phyloP scores from a whole-genome alignment of 1,139 yeast species.

The Suhomyces choctaworum region DNA sequence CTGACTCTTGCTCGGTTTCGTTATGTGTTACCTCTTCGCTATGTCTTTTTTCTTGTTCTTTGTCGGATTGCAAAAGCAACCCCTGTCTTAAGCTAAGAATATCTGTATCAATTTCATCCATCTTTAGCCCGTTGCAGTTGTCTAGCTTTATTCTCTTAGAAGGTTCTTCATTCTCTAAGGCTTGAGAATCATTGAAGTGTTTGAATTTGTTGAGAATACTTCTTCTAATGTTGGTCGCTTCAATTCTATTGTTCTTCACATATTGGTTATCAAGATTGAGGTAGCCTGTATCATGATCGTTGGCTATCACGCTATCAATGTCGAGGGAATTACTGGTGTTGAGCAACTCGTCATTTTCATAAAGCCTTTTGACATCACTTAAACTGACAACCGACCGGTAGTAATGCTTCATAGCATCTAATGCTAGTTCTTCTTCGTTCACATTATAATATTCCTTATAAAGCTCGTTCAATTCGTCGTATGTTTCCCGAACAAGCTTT shows the following conservation, averaged over 20 bases:
- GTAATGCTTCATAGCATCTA: conserved; percentile 26
- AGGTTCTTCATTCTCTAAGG: background rate
- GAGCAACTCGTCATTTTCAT: conserved; percentile 7
- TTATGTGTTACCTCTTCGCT: background rate
- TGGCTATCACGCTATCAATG: conserved; percentile 9
- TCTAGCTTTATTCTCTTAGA: conserved; percentile 18
- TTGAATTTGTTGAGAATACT: conserved; percentile 14
- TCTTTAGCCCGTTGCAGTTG: conserved; percentile 24
- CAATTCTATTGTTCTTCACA: conserved; percentile 34
- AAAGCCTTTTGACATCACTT: conserved; percentile 17
- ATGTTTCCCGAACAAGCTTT: conserved; percentile 25
- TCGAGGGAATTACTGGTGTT: conserved; percentile 12
- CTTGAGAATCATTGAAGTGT: conserved; percentile 11
- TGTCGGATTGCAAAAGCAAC: background rate
- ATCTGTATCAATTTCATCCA: conserved; percentile 29
- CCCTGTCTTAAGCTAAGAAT: conserved; percentile 11
- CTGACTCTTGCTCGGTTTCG: conserved; percentile 11
- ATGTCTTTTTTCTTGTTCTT: background rate
- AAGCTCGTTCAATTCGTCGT: conserved; percentile 27
- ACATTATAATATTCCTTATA: conserved; percentile 28
- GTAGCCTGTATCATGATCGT: conserved; percentile 31
- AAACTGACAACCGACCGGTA: conserved; percentile 32
- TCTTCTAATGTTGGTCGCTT: conserved; percentile 30
- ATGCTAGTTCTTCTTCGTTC: conserved; percentile 17
- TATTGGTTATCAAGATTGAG: conserved; percentile 25